Evolutionary conservation across 352 stramenopile species (phyloP), one percentile per base, ranked within the genome.

Genomic region (Phytophthora cryptogea): DNA sequence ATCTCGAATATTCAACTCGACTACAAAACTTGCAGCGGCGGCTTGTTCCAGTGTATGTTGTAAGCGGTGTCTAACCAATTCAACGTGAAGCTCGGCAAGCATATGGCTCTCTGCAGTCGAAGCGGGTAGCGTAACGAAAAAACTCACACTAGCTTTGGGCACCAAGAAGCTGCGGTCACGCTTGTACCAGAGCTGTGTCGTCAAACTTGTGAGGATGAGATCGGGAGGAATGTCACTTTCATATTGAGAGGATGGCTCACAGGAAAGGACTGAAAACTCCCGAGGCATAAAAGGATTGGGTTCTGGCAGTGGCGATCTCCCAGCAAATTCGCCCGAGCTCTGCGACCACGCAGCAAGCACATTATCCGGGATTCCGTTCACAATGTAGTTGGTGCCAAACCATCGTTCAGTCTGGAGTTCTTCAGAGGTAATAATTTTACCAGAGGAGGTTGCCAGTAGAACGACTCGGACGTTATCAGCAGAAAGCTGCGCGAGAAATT

Each of bases 171-270:
- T 74, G 17, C 54, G 37, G 36, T 92, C 84, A 5, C 71, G 83
- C 23, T 91, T 88, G 74, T 83, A 94, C 80, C 86, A 94, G 26
- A 94, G 70, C 55, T 89, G 81, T 48, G 68, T 84, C 52, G 68
- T 66, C 36, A 64, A 26, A 2, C 72, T 81, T 27, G 55, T 59
- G 35, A 61, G 40, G 9, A 77, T 66, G 3, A 89, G 56, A 23
- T 74, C 36, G 0, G 78, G 77, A 40, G 70, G 68, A 30, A 48
- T 49, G 27, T 74, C 46, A 6, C 3, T 51, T 3, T 62, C 48
- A 10, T 2, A 9, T 45, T 42, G 44, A 23, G 6, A 27, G 8
- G 32, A n/a, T 4, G 41, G 54, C 6, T 74, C 47, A 16, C 35
- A 51, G 1, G 68, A 67, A 2, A 92, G 42, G 17, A 95, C 36